phyloP scores from a whole-genome alignment of 768 basidiomycete species.

The Tulasnella sp. region DNA sequence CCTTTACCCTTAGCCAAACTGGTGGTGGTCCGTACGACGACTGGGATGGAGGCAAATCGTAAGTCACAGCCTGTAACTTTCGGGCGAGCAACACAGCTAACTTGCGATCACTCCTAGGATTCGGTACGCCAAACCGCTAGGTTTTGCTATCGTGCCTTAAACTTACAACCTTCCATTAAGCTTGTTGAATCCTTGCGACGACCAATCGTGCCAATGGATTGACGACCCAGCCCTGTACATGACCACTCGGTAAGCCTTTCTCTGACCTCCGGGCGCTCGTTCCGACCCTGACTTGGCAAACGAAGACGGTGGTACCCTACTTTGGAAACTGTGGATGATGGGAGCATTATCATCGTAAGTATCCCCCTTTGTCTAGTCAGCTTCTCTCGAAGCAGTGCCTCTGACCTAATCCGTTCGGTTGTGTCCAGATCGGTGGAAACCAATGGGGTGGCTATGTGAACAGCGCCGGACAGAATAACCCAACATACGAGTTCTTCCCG shows the following conservation, averaged over 20 bases:
- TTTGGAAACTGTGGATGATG: conserved; percentile 27
- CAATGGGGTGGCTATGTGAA: conserved; percentile 30
- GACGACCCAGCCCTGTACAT: conserved; percentile 29
- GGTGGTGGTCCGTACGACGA: conserved; percentile 25
- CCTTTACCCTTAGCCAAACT: conserved; percentile 28
- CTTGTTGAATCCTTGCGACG: conserved; percentile 55
- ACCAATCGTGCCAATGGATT: conserved; percentile 51
- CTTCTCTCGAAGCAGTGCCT: background rate
- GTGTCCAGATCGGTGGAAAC: conserved; percentile 26
- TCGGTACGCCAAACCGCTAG: background rate
- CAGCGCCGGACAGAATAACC: conserved; percentile 29
- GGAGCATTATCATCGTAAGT: conserved; percentile 27
- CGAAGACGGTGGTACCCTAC: conserved; percentile 3
- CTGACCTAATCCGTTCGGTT: background rate
- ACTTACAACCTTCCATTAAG: conserved; percentile 20
- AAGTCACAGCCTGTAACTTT: conserved; percentile 7
- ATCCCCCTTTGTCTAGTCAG: background rate
- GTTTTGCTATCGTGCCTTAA: background rate
- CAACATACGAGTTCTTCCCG: conserved; percentile 26
- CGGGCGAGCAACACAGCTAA: background rate
- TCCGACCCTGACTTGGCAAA: background rate
- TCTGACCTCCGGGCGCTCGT: background rate
- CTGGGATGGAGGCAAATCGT: conserved; percentile 27
- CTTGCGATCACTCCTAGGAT: background rate
- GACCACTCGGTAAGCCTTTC: conserved; percentile 29